Evolutionary conservation across 2,329 filamentous ascomycete species (phyloP).

Genomic region (Xylariaceae sp.): DNA sequence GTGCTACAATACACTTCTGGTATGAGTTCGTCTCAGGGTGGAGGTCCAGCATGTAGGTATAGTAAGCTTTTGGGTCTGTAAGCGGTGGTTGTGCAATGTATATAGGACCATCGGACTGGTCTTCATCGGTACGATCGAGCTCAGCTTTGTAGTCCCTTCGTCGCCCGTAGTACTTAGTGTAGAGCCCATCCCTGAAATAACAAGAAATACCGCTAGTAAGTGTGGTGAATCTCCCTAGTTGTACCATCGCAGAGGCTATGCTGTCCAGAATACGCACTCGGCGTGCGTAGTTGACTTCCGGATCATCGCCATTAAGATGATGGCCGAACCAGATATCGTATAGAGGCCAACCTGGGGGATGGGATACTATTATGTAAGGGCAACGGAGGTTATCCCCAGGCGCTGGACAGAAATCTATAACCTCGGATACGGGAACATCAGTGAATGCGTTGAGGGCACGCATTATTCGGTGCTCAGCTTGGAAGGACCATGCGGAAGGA

Average conservation of each 20-base stretch:
- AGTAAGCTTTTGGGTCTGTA: slow-evolving; percentile 5
- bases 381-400: slow-evolving; percentile 21
- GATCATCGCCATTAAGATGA: too few relatives aligned
- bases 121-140: slow-evolving; percentile 5
- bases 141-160: slow-evolving; percentile 4
- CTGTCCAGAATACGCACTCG: slow-evolving; percentile 2
- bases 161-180: background rate
- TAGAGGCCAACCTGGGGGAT: slow-evolving; percentile 22
- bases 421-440: slow-evolving; percentile 28
- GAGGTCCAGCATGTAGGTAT: slow-evolving; percentile 5
- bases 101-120: slow-evolving; percentile 3
- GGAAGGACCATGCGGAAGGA: slow-evolving; percentile 14
- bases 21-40: background rate
- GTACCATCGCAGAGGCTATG: slow-evolving; percentile 8
- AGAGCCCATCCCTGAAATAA: slow-evolving; percentile 1
- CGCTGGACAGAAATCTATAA: slow-evolving; percentile 26
- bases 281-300: slow-evolving; percentile 3
- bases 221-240: slow-evolving; percentile 1
- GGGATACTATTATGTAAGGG: slow-evolving; percentile 28
- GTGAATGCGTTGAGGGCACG: slow-evolving; percentile 27
- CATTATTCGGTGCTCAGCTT: slow-evolving; percentile 29
- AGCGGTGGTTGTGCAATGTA: background rate
- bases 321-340: slow-evolving; percentile 29
- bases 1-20: background rate
- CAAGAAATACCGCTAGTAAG: slow-evolving; percentile 1